A percentile compares a stretch with the other conserved stretches of the same genome.
Conservation (phyloP, 371 early-diverging fungal genomes). For the Zychaea mexicana region DNA sequence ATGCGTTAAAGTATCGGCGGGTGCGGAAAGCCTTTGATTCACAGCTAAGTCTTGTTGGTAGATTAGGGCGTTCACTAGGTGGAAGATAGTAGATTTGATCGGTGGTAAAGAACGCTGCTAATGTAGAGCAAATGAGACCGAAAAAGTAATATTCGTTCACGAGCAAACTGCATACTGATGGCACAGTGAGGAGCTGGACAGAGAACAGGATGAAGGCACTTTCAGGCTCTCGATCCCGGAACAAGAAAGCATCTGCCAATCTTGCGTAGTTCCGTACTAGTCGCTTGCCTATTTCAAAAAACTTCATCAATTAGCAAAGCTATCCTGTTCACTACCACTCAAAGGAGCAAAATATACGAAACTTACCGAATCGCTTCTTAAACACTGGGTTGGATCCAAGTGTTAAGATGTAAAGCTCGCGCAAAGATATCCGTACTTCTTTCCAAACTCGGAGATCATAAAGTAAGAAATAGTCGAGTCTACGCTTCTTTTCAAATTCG, state of each 20-base stretch:
- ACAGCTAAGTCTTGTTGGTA: slow-evolving; percentile 69
- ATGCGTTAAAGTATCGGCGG: slow-evolving; percentile 84
- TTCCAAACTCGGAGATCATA: slow-evolving; percentile 92
- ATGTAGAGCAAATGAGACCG: slow-evolving; percentile 66
- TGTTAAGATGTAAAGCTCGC: slow-evolving; percentile 85
- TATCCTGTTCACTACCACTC: not conserved
- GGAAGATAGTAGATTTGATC: slow-evolving; percentile 42
- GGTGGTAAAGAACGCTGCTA: slow-evolving; percentile 70
- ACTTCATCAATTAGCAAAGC: too few relatives aligned
- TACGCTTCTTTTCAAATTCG: slow-evolving; percentile 48
- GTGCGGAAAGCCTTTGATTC: slow-evolving; percentile 79
- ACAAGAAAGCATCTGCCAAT: slow-evolving; percentile 72
- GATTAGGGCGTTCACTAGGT: slow-evolving; percentile 34
- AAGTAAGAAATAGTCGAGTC: slow-evolving; percentile 85
- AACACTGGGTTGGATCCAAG: slow-evolving; percentile 72
- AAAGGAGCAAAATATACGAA: not conserved
- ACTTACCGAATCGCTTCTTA: slow-evolving; percentile 77
- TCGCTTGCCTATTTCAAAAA: slow-evolving; percentile 36
- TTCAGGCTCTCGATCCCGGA: slow-evolving; percentile 86
- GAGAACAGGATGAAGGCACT: slow-evolving; percentile 87
- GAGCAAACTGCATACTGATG: slow-evolving; percentile 82
- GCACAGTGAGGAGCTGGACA: slow-evolving; percentile 93
- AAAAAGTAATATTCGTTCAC: slow-evolving; percentile 79
- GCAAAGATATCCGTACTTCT: slow-evolving; percentile 72
- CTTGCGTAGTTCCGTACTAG: slow-evolving; percentile 81